Percentiles rank a stretch among this genome's conserved stretches.
Evolutionary conservation across 1,139 yeast species (phyloP).

Genomic region (Dujonia santamariae): DNA sequence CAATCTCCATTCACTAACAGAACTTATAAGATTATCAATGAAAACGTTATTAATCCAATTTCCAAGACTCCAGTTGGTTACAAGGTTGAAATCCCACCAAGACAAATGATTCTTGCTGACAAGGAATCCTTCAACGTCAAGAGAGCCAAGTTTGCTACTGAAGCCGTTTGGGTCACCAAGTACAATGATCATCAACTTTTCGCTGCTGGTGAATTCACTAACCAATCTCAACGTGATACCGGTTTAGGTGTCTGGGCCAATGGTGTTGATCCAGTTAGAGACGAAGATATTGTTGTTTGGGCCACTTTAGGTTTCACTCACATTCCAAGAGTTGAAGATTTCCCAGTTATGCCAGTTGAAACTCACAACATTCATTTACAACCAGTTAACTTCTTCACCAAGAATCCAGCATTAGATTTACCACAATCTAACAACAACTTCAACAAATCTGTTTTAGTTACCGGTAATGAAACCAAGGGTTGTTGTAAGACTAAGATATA

Average conservation of each 20-base stretch:
- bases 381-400: slow-evolving; percentile 78
- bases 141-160: slow-evolving; percentile 71
- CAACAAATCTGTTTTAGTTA: slow-evolving; percentile 60
- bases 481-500: slow-evolving; percentile 45
- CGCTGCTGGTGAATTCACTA: slow-evolving; percentile 80
- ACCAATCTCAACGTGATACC: slow-evolving; percentile 63
- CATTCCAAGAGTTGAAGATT: slow-evolving; percentile 84
- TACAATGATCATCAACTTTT: slow-evolving; percentile 64
- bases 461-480: slow-evolving; percentile 22
- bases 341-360: slow-evolving; percentile 93
- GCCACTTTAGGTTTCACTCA: slow-evolving; percentile 86
- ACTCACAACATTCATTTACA: slow-evolving; percentile 62
- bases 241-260: slow-evolving; percentile 68
- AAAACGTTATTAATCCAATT: slow-evolving; percentile 70
- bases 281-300: slow-evolving; percentile 82
- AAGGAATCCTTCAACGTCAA: slow-evolving; percentile 57
- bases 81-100: slow-evolving; percentile 75
- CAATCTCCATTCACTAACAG: slow-evolving; percentile 77
- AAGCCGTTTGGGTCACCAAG: slow-evolving; percentile 76
- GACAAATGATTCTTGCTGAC: slow-evolving; percentile 71
- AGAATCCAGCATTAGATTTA: slow-evolving; percentile 79
- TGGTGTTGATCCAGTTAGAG: slow-evolving; percentile 69
- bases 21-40: slow-evolving; percentile 77
- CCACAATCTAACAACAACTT: slow-evolving; percentile 71
- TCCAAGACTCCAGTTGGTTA: slow-evolving; percentile 80